phyloP scores from a whole-genome alignment of 2,329 filamentous ascomycete genomes.

The Canariomyces notabilis region DNA sequence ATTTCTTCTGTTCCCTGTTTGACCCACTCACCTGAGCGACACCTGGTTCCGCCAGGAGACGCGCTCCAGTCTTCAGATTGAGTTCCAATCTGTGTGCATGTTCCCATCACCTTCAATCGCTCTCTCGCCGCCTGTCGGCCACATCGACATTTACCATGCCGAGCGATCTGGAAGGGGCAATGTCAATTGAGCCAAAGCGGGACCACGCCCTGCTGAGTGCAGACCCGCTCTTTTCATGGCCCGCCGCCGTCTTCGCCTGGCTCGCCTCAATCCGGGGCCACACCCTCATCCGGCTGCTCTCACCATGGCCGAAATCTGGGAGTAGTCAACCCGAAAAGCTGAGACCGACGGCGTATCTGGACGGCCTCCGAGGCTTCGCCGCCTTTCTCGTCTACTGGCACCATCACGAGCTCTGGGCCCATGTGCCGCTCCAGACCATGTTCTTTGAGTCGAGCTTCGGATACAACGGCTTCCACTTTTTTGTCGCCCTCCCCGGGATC shows the following conservation, averaged over 20 bases:
- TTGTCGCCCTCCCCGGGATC: constrained; percentile 52
- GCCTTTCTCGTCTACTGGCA: constrained; percentile 62
- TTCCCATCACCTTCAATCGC: background rate
- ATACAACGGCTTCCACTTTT: constrained; percentile 43
- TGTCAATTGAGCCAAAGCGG: constrained; percentile 12
- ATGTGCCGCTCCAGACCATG: constrained; percentile 33
- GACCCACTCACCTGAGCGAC: no score
- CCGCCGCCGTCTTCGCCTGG: constrained; percentile 4
- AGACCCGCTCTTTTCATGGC: background rate
- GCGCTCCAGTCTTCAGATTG: no score
- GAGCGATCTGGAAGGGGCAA: constrained; percentile 4
- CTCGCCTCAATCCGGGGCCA: constrained; percentile 4
- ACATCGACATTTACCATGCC: constrained; percentile 12
- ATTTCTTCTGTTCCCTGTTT: no score
- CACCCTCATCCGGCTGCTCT: constrained; percentile 9
- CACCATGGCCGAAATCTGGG: constrained; percentile 16
- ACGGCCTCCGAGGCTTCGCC: constrained; percentile 62
- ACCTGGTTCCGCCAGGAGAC: no score
- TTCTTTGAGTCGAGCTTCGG: constrained; percentile 51
- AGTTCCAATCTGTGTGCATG: background rate
- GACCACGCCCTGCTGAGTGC: constrained; percentile 3
- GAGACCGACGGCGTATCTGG: constrained; percentile 55
- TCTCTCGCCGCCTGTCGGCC: background rate
- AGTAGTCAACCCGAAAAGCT: constrained; percentile 26
- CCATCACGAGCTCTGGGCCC: constrained; percentile 56